These are phyloP conservation scores for Penicillium coprophilum DNA, from an alignment of 495 filamentous ascomycete species.

Conservation along the genomic window DNA sequence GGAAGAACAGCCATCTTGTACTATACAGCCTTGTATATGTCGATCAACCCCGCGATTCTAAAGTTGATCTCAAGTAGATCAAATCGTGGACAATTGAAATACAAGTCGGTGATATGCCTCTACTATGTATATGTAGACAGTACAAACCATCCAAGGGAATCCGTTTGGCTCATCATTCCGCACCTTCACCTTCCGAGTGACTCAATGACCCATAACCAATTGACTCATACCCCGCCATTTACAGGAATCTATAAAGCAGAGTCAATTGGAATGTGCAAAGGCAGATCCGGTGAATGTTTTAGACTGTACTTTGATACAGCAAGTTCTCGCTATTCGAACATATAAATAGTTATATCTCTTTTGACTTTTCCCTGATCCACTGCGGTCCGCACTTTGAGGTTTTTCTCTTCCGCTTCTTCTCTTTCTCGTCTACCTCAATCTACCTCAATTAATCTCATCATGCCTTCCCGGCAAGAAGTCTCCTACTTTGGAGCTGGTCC, in stretches of 20 bases:
- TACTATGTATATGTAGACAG: background rate
- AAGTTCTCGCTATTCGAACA: background rate
- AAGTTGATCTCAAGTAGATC: background rate
- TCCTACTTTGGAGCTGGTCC: constrained; percentile 86
- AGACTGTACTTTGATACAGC: background rate
- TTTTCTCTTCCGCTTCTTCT: constrained; percentile 19
- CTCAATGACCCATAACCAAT: background rate
- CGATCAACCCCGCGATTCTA: background rate
- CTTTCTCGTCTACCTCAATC: constrained; percentile 7
- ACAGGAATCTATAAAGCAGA: background rate
- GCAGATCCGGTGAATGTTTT: constrained; percentile 5
- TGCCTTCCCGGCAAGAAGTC: constrained; percentile 56
- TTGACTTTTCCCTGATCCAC: constrained; percentile 19
- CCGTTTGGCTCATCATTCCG: no score
- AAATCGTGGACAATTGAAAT: background rate
- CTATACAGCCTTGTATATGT: background rate
- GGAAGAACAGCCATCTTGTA: background rate
- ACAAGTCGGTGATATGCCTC: background rate
- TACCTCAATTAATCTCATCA: constrained; percentile 10
- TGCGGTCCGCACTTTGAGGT: constrained; percentile 23
- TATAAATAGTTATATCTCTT: background rate
- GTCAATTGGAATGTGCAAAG: background rate
- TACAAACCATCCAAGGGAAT: background rate
- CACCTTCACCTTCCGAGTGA: background rate
- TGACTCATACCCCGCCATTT: constrained; percentile 12